These are phyloP conservation scores for Cercospora nicotianae DNA, from an alignment of 2,329 filamentous ascomycete genomes.

Conservation along the genomic window DNA sequence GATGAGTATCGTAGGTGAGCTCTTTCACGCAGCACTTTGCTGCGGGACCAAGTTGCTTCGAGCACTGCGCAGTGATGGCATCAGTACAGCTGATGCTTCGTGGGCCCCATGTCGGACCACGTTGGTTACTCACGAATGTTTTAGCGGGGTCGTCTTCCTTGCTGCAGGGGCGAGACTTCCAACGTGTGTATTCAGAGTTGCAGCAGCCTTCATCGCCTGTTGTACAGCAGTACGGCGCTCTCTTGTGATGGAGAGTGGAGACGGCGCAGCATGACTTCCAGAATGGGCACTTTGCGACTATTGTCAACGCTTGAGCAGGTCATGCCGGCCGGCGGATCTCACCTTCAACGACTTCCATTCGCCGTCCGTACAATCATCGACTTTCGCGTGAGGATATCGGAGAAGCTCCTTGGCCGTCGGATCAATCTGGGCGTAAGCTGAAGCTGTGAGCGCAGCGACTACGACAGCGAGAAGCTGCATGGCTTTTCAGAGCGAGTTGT, in stretches of 20 bases:
- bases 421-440: background rate
- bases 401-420: background rate
- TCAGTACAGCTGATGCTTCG: background rate
- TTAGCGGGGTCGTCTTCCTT: background rate
- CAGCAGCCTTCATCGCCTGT: background rate
- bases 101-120: background rate
- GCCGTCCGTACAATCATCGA: background rate
- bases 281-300: background rate
- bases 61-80: background rate
- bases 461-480: background rate
- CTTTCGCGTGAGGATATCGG: background rate
- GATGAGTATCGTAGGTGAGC: background rate
- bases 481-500: too few species aligned
- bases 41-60: background rate
- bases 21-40: background rate
- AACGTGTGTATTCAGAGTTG: background rate
- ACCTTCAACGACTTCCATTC: background rate
- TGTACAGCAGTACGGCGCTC: background rate
- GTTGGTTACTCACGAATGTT: background rate
- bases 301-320: background rate
- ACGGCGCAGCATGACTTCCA: background rate
- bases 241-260: background rate
- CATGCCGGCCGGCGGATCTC: background rate
- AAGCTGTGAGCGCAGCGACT: background rate
- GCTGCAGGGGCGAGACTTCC: background rate